These are phyloP conservation scores for Apophysomyces variabilis DNA, from an alignment of 371 early-diverging fungal species.

Conservation along the genomic window DNA sequence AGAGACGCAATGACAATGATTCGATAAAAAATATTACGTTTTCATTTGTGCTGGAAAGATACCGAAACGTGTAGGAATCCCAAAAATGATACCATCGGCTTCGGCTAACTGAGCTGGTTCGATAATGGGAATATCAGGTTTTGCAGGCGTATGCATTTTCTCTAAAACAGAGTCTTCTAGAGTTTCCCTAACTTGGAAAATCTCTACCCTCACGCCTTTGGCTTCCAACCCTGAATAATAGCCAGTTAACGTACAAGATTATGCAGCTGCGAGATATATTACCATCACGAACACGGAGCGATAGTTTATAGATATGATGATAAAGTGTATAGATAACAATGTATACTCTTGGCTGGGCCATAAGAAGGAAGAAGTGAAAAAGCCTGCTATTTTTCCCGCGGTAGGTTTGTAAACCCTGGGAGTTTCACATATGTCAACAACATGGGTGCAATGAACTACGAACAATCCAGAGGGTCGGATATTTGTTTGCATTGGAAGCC, in stretches of 20 bases:
- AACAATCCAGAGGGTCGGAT: too few species aligned
- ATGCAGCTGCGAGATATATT: neutral
- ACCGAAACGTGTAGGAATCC: slow-evolving; percentile 71
- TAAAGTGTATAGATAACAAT: slow-evolving; percentile 75
- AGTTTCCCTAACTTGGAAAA: slow-evolving; percentile 76
- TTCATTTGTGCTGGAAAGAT: slow-evolving; percentile 79
- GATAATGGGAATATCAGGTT: slow-evolving; percentile 66
- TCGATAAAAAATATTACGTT: slow-evolving; percentile 29
- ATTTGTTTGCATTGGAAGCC: too few species aligned
- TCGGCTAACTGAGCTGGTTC: slow-evolving; percentile 59
- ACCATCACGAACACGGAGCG: slow-evolving; percentile 64
- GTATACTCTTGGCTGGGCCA: slow-evolving; percentile 48
- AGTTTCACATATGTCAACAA: too few species aligned
- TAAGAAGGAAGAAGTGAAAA: slow-evolving; percentile 12
- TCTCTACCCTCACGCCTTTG: slow-evolving; percentile 57
- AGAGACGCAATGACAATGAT: neutral
- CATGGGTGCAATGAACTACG: too few species aligned
- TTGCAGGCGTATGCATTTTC: slow-evolving; percentile 74
- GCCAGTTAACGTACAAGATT: neutral
- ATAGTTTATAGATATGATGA: slow-evolving; percentile 76
- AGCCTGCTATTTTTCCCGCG: slow-evolving; percentile 3
- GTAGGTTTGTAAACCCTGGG: neutral
- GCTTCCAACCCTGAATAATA: slow-evolving; percentile 46
- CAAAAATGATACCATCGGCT: slow-evolving; percentile 83
- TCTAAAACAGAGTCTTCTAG: slow-evolving; percentile 64